phyloP scores from a whole-genome alignment of 2,329 filamentous ascomycete species.

The Aspergillus sp. region DNA sequence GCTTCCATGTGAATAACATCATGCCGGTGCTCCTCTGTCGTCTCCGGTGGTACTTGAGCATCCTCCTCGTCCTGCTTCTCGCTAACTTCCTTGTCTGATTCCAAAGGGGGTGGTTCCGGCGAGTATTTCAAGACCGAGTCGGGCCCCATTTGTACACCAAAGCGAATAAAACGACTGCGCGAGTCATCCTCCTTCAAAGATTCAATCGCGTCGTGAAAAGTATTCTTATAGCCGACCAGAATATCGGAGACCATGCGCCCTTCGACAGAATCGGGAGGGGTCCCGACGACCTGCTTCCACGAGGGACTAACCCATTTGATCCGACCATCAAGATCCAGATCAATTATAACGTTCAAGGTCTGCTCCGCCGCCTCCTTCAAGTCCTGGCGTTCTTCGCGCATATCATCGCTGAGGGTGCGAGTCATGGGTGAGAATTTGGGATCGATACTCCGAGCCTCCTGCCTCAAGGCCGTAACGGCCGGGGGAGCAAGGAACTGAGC shows the following conservation, averaged over 20 bases:
- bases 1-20: conserved; percentile 77
- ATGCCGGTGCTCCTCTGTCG: conserved; percentile 39
- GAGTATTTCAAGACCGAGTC: conserved; percentile 58
- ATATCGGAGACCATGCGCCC: conserved; percentile 76
- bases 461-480: conserved; percentile 39
- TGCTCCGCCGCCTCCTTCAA: conserved; percentile 93
- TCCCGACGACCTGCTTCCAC: conserved; percentile 90
- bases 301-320: conserved; percentile 96
- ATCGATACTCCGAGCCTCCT: conserved; percentile 37
- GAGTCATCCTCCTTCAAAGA: conserved; percentile 91
- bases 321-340: conserved; percentile 82
- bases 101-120: conserved; percentile 26
- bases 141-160: conserved; percentile 66
- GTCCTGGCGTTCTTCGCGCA: conserved; percentile 88
- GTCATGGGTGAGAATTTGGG: conserved; percentile 43
- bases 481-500: conserved; percentile 40
- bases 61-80: conserved; percentile 20
- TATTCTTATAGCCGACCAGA: conserved; percentile 71
- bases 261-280: conserved; percentile 64
- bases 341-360: conserved; percentile 92
- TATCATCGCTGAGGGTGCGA: conserved; percentile 75
- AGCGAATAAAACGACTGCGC: conserved; percentile 82
- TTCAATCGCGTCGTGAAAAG: conserved; percentile 79
- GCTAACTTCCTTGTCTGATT: conserved; percentile 6
- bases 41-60: conserved; percentile 33